Evolutionary conservation across 1,284 basidiomycete genomes (phyloP), one percentile per base, ranked within the genome.

Genomic region (Puccinia horiana): DNA sequence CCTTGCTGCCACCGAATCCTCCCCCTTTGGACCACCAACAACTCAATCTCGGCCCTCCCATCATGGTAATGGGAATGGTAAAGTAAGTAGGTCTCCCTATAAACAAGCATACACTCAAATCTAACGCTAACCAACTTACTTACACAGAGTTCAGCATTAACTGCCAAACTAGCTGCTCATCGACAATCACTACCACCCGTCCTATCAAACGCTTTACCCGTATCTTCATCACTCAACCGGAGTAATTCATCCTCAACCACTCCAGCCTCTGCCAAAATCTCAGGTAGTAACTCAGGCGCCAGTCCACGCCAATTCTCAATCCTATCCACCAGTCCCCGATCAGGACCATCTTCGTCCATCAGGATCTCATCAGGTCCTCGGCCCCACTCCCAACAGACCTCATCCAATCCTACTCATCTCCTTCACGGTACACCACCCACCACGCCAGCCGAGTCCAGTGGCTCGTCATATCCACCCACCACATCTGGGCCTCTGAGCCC

Each of bases 91-190:
- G 16, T 47, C 8, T 47, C 44, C 16, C 44, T 47, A 8, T 8
- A 47, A 47, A 47, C 9, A 47, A 16, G 16, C 8, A 8, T 47
- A 47, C 16, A 8, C 16, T 47, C 8, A 8, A 47, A 47, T 47
- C 44, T 47, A 47, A 47, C 44, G 9, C 16, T 47, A 16, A 47
- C 16, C 44, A 47, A 47, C 9, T 47, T 47, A 47, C 16, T 61
- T 37, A 26, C 42, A 69, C 54, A 81, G 80, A 81, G 80, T n/a
- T 81, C 80, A 49, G 72, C 80, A 65, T 75, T 81, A 29, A 81
- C 80, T 2, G 80, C 80, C n/a, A 81, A 81, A 67, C 61, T 81
- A 26, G 70, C 61, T 61, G 69, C 70, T 18, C 67, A 81, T 44
- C 54, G 72, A 26, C 70, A 61, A 65, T 81, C 80, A n/a, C 65